A percentile compares a stretch with the other conserved stretches of the same genome.
Conservation (phyloP, 495 filamentous ascomycete genomes). For the Pseudoneurospora amorphoporcata region DNA sequence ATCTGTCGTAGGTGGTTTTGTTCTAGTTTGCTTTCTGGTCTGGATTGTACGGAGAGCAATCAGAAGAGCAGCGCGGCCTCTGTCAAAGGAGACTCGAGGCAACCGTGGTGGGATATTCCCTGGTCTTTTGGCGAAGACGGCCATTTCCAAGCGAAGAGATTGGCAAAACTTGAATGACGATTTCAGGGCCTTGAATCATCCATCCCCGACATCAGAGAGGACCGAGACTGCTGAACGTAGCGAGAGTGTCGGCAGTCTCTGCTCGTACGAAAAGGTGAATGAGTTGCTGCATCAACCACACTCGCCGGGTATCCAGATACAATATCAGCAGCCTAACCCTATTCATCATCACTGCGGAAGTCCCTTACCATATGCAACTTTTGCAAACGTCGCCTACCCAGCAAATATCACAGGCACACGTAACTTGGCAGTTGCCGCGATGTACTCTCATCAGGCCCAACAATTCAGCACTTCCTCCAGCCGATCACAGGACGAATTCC, state of each 20-base stretch:
- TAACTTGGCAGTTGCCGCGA: not conserved
- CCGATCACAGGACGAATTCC: not conserved
- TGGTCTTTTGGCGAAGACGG: not conserved
- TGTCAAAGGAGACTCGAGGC: constrained; percentile 11
- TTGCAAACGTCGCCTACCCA: not conserved
- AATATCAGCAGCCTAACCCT: not conserved
- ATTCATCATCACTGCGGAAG: not conserved
- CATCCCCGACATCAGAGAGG: not conserved
- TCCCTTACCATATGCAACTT: not conserved
- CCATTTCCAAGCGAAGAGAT: constrained; percentile 7
- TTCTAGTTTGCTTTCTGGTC: constrained; percentile 29
- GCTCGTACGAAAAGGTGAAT: not conserved
- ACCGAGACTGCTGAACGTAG: not conserved
- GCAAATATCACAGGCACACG: not conserved
- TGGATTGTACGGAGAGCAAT: constrained; percentile 29
- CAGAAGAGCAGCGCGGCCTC: constrained; percentile 12
- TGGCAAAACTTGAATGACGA: constrained; percentile 16
- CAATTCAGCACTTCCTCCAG: not conserved
- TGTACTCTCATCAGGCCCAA: not conserved
- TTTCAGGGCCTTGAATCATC: not conserved
- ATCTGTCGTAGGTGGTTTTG: constrained; percentile 25
- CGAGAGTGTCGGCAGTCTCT: not conserved
- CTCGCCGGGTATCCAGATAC: not conserved
- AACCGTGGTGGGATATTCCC: not conserved
- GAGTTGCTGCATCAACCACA: not conserved